Percentiles rank a stretch among this genome's conserved stretches.
phyloP scores from a whole-genome alignment of 2,329 filamentous ascomycete species.

The Clarireedia paspali region DNA sequence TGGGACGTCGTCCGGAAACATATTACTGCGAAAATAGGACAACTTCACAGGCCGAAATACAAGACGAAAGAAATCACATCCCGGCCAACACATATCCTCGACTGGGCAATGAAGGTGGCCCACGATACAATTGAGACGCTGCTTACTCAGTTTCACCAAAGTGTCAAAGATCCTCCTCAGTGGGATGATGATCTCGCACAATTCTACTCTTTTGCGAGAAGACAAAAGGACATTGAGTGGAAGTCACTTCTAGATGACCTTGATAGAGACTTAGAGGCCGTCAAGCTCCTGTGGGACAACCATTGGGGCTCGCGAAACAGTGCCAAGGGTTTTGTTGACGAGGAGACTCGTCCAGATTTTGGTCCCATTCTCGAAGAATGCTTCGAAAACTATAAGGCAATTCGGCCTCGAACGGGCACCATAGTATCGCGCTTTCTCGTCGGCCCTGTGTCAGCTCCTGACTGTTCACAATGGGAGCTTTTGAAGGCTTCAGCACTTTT shows the following conservation, averaged over 20 bases:
- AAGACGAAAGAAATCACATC: not conserved
- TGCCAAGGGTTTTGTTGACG: not conserved
- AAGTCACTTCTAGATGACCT: not conserved
- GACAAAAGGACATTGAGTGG: conserved; percentile 16
- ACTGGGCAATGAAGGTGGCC: conserved; percentile 54
- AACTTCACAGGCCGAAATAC: not conserved
- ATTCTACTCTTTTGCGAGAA: conserved; percentile 12
- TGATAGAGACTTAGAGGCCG: not conserved
- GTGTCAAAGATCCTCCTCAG: conserved; percentile 7
- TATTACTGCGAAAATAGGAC: not conserved
- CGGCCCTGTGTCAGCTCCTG: conserved; percentile 6
- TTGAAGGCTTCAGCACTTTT: conserved; percentile 37
- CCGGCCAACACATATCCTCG: conserved; percentile 46
- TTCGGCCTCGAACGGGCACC: conserved; percentile 19
- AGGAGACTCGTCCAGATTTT: conserved; percentile 5
- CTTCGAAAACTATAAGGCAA: conserved; percentile 18
- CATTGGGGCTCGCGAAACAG: not conserved
- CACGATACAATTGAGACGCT: conserved; percentile 32
- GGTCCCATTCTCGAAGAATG: conserved; percentile 4
- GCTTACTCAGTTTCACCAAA: conserved; percentile 21
- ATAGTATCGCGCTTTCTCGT: conserved; percentile 15
- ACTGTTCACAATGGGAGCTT: conserved; percentile 33
- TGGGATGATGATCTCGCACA: conserved; percentile 23
- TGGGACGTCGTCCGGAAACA: conserved; percentile 28
- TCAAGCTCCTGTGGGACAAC: not conserved